A percentile compares a stretch with the other conserved stretches of the same genome.
Conservation (phyloP, 106 monocot genomes). For the Dendrobium huoshanense region DNA sequence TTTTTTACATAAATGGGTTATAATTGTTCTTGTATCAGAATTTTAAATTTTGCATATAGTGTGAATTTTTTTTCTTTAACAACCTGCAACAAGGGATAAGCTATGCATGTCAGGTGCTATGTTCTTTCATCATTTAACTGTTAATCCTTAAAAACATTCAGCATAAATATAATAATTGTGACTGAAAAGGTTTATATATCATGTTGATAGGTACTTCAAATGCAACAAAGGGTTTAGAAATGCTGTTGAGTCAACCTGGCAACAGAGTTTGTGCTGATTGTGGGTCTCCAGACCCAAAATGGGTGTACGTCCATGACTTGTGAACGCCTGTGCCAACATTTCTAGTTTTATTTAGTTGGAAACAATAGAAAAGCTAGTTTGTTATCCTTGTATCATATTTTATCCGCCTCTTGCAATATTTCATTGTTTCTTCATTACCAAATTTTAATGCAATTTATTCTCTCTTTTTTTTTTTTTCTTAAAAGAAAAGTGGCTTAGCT, state of each 20-base stretch:
- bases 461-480: background rate
- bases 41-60: conserved; percentile 6
- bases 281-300: conserved; percentile 80
- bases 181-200: background rate
- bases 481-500: background rate
- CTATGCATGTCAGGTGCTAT: background rate
- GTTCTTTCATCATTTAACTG: background rate
- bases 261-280: conserved; percentile 85
- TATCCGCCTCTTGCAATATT: background rate
- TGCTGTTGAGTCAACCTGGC: conserved; percentile 46
- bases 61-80: background rate
- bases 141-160: background rate
- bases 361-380: background rate
- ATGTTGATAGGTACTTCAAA: conserved; percentile 20
- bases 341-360: background rate
- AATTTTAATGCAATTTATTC: background rate
- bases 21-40: background rate
- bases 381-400: background rate
- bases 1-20: no score
- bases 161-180: background rate
- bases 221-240: conserved; percentile 32
- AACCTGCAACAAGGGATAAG: background rate
- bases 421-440: background rate
- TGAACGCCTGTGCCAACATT: background rate
- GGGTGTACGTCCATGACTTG: conserved; percentile 55